A percentile compares a stretch with the other conserved stretches of the same genome.
phyloP scores from a whole-genome alignment of 2,329 filamentous ascomycete genomes.

The Teratosphaeriaceae sp. region DNA sequence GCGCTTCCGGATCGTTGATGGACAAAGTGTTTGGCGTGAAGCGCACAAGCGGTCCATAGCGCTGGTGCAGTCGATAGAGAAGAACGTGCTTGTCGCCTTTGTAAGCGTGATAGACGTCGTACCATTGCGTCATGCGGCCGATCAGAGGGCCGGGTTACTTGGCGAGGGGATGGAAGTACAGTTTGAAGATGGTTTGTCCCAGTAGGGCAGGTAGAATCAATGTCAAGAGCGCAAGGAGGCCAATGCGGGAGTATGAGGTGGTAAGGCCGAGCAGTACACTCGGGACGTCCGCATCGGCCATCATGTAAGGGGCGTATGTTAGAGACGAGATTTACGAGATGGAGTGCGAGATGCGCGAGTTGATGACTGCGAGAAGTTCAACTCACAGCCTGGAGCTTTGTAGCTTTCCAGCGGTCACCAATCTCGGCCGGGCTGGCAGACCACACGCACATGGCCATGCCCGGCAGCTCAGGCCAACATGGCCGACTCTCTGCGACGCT shows the following conservation, averaged over 20 bases:
- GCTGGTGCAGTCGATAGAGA: conserved; percentile 54
- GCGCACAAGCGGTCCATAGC: conserved; percentile 66
- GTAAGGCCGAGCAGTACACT: too few relatives aligned
- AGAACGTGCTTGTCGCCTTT: conserved; percentile 23
- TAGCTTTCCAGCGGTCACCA: too few relatives aligned
- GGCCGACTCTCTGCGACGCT: too few relatives aligned
- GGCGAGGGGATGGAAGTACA: conserved; percentile 38
- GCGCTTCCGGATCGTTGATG: conserved; percentile 64
- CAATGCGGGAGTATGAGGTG: neutral
- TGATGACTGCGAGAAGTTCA: too few relatives aligned
- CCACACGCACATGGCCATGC: too few relatives aligned
- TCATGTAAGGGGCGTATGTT: too few relatives aligned
- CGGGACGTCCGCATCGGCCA: too few relatives aligned
- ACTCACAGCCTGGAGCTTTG: too few relatives aligned
- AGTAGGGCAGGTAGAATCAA: neutral
- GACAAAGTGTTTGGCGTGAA: conserved; percentile 72
- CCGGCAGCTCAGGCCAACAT: too few relatives aligned
- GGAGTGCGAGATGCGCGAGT: too few relatives aligned
- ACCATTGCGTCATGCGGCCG: conserved; percentile 24
- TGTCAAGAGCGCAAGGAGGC: neutral
- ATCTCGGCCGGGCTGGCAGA: too few relatives aligned
- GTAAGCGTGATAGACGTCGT: conserved; percentile 23
- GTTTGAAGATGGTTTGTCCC: conserved; percentile 27
- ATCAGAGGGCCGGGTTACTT: conserved; percentile 37
- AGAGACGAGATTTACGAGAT: too few relatives aligned